phyloP scores from a whole-genome alignment of 2,329 filamentous ascomycete genomes.

The Colletotrichum sp. region DNA sequence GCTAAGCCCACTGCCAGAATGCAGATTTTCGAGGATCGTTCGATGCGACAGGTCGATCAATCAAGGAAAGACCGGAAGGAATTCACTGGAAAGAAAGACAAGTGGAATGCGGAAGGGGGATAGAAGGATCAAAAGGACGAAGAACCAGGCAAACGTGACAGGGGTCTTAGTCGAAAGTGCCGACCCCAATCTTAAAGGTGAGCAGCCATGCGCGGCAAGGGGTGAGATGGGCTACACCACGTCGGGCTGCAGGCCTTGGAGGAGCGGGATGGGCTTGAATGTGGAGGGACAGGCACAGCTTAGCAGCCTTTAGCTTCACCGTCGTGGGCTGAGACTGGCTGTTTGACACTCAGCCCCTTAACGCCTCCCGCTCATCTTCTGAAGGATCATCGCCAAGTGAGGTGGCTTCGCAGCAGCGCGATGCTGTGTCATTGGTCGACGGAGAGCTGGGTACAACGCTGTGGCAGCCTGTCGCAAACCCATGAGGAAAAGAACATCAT shows the following conservation, averaged over 20 bases:
- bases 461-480: not conserved
- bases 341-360: not conserved
- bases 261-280: slow-evolving; percentile 4
- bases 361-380: not conserved
- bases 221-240: not conserved
- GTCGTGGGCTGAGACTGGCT: not conserved
- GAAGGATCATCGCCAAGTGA: slow-evolving; percentile 4
- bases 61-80: not conserved
- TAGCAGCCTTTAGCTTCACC: not conserved
- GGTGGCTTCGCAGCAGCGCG: not conserved
- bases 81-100: not conserved
- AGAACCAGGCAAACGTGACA: not conserved
- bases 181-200: not conserved
- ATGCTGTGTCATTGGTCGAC: not conserved
- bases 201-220: not conserved
- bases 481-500: not conserved
- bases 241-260: not conserved
- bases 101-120: not conserved
- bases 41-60: not conserved
- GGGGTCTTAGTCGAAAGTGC: not conserved
- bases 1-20: not conserved
- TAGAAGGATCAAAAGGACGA: not conserved
- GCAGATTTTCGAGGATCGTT: not conserved
- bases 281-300: not conserved
- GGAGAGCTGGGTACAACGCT: not conserved